These are phyloP conservation scores for Dictyostelium brefeldianum DNA, from an alignment of 78 protist species.

Conservation along the genomic window DNA sequence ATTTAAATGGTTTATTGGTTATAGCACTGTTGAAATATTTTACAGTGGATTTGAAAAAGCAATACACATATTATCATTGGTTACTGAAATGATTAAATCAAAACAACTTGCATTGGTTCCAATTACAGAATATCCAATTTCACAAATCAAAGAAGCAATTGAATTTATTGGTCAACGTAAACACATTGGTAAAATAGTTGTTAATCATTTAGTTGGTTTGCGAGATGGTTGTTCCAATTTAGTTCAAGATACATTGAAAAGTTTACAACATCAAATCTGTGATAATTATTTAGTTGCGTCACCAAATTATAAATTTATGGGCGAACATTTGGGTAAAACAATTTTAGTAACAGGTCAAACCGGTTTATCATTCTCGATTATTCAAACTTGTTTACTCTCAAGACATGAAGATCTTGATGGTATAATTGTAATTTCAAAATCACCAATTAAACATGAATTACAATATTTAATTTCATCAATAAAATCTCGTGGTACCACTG, in stretches of 20 bases:
- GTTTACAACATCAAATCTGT: too few relatives aligned
- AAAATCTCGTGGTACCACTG: background rate
- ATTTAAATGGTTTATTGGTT: conserved; percentile 5
- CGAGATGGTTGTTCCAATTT: too few relatives aligned
- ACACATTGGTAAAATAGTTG: conserved; percentile 67
- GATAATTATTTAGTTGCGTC: conserved; percentile 8
- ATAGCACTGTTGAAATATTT: conserved; percentile 8
- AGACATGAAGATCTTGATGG: background rate
- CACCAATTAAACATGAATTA: conserved; percentile 48
- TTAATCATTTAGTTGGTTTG: background rate
- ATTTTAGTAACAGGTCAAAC: conserved; percentile 59
- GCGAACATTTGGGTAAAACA: background rate
- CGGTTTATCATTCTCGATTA: conserved; percentile 29
- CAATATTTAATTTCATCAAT: background rate
- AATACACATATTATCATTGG: conserved; percentile 7
- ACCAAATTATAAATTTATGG: background rate
- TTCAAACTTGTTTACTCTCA: conserved; percentile 9
- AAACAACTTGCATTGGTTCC: conserved; percentile 25
- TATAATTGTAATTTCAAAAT: conserved; percentile 21
- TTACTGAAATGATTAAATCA: background rate
- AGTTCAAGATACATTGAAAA: too few relatives aligned
- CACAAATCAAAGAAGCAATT: conserved; percentile 41
- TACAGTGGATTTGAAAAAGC: background rate
- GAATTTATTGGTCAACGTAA: conserved; percentile 40
- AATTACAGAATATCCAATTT: conserved; percentile 23